Evolutionary conservation across 768 basidiomycete genomes (phyloP).

Genomic region (Suillus clintonianus): DNA sequence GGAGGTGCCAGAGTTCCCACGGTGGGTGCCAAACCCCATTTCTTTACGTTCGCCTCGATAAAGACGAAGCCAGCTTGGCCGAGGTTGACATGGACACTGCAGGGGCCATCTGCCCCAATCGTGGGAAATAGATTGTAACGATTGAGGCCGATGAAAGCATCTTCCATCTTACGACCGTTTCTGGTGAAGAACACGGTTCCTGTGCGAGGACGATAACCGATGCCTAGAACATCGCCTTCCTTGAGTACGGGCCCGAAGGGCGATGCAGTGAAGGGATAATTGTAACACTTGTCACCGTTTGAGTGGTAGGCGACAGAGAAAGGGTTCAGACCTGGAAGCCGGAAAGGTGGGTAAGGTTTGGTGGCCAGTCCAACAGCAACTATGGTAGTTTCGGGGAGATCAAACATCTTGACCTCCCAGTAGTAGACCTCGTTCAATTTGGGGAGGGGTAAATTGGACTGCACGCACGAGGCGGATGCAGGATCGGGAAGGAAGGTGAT

Average conservation of each 20-base stretch:
- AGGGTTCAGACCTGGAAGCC: constrained; percentile 82
- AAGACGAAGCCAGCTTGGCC: constrained; percentile 99
- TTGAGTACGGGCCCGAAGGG: constrained; percentile 84
- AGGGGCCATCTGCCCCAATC: constrained; percentile 94
- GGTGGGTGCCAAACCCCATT: constrained; percentile 98
- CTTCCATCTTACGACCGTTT: constrained; percentile 95
- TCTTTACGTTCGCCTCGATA: constrained; percentile 99
- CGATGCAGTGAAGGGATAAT: constrained; percentile 88
- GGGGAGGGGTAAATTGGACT: constrained; percentile 94
- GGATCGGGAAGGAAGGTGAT: constrained; percentile 98
- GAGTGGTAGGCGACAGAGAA: constrained; percentile 95
- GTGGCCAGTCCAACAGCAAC: constrained; percentile 95
- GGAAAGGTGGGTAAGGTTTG: constrained; percentile 95
- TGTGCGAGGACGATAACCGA: constrained; percentile 93
- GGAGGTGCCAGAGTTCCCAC: constrained; percentile 97
- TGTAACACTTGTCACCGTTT: constrained; percentile 95
- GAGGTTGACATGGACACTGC: constrained; percentile 95
- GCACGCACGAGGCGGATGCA: constrained; percentile 89
- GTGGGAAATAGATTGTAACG: constrained; percentile 96
- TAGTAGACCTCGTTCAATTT: constrained; percentile 99
- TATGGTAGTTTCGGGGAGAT: constrained; percentile 83
- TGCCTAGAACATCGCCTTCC: constrained; percentile 94
- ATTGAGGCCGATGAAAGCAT: constrained; percentile 89
- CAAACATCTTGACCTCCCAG: constrained; percentile 99
- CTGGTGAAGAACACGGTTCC: constrained; percentile 99